phyloP scores from a whole-genome alignment of 345 rosid genomes.

The Gossypium turneri region DNA sequence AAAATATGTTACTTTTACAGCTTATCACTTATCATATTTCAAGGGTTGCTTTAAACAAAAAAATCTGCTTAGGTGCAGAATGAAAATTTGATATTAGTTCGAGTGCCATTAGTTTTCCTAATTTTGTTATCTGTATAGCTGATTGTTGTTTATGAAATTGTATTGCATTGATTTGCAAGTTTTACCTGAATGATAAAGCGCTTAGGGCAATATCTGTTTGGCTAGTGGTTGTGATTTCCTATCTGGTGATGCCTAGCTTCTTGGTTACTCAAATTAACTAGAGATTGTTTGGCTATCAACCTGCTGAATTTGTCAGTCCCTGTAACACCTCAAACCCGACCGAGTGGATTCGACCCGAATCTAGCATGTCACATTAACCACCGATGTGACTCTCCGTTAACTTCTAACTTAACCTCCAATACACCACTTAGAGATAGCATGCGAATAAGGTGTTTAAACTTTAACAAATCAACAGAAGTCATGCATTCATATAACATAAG shows the following conservation, averaged over 20 bases:
- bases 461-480: too few relatives aligned
- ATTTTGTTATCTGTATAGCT: not conserved
- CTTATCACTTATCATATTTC: not conserved
- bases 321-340: too few relatives aligned
- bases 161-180: not conserved
- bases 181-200: not conserved
- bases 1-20: too few relatives aligned
- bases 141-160: not conserved
- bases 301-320: not conserved
- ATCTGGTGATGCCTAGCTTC: not conserved
- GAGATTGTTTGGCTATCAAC: not conserved
- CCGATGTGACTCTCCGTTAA: too few relatives aligned
- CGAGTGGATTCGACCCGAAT: too few relatives aligned
- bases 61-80: not conserved
- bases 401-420: too few relatives aligned
- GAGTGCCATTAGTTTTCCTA: not conserved
- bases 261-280: not conserved
- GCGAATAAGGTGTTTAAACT: too few relatives aligned
- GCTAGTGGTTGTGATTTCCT: not conserved
- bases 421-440: too few relatives aligned
- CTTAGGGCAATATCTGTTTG: not conserved
- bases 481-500: too few relatives aligned
- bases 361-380: too few relatives aligned
- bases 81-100: not conserved
- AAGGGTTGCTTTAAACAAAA: not conserved